phyloP scores from a whole-genome alignment of 1,284 basidiomycete species.

The Cutaneotrichosporon sp. region DNA sequence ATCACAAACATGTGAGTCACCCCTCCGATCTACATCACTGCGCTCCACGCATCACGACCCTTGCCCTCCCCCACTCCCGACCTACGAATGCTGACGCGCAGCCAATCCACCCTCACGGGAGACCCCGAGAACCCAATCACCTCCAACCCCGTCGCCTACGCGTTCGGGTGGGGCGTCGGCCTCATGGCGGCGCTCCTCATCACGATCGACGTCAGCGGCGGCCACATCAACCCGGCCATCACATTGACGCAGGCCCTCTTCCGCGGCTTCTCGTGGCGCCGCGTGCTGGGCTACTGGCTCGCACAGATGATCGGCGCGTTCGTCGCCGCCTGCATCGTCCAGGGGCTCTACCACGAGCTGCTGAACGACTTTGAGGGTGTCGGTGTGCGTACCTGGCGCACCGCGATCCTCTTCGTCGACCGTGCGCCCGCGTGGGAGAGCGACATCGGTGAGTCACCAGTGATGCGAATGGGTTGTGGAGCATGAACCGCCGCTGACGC shows the following conservation, averaged over 20 bases:
- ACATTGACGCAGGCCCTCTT: slow-evolving; percentile 26
- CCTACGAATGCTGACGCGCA: background rate
- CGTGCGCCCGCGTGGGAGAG: background rate
- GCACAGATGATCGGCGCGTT: slow-evolving; percentile 37
- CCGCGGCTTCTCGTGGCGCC: slow-evolving; percentile 36
- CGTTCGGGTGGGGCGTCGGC: slow-evolving; percentile 23
- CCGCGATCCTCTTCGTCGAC: slow-evolving; percentile 4
- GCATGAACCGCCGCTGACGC: too few species aligned
- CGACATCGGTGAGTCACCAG: slow-evolving; percentile 7
- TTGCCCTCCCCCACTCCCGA: background rate
- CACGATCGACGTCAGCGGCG: slow-evolving; percentile 22
- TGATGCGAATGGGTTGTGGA: too few species aligned
- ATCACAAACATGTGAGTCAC: slow-evolving; percentile 11
- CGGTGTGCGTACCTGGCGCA: background rate
- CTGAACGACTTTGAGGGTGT: slow-evolving; percentile 4
- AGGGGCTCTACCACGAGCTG: slow-evolving; percentile 17
- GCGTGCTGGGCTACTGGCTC: slow-evolving; percentile 32
- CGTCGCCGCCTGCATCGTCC: slow-evolving; percentile 30
- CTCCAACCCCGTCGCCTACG: slow-evolving; percentile 2
- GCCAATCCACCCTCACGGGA: slow-evolving; percentile 4
- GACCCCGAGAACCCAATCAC: background rate
- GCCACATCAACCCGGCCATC: slow-evolving; percentile 31
- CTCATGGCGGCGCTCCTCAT: slow-evolving; percentile 17
- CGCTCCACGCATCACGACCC: too few species aligned
- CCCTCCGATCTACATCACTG: background rate